Base-by-base conservation (phyloP, 2,329 filamentous ascomycete species). In the Hymenoscyphus albidus region DNA sequence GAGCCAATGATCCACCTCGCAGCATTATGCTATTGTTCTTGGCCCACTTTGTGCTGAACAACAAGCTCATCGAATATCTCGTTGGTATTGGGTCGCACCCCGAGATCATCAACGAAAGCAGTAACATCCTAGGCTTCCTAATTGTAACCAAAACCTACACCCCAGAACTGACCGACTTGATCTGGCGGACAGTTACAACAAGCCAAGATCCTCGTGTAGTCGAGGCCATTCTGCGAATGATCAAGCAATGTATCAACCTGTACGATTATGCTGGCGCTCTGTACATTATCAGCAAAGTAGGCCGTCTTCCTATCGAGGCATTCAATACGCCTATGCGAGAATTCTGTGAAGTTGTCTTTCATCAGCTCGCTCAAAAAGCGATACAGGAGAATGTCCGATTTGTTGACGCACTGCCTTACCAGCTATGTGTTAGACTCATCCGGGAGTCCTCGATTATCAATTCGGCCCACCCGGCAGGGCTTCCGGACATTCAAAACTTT, bases 71-170 rank as follows among this genome's bases (percentile, higher is more conserved):
- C 31, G 87, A 93, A 65, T 98, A 97, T 76, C 87, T 99, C 57
- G 85, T 97, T 61, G 92, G 94, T 1, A 88, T 94, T 14, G 93
- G 93, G 63, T 97, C 94, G 39, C 95, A 98, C 73, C 92, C 93
- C 0, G 93, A 97, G 73, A 86, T 98, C 62, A 95, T 96, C 22
- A 82, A 84, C 42, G 87, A 93, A 70, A 91, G 91, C 72, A 83
- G 84, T 51, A 96, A 97, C 68, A 90, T 98, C 62, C 82, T 97
- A 58, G 91, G 91, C 0, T 98, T 98, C 72, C 81, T 98, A 61
- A 85, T 92, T 27, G 90, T 95, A 14, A 95, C 91, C 0, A 82
- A 83, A 62, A 88, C 86, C 14, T 97, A 94, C 76, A 85, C 84
- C 0, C 77, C 86, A 40, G 78, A 83, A 22, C 89, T 96, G 72